These are phyloP conservation scores for Exophiala oligosperma DNA, from an alignment of 2,329 filamentous ascomycete genomes.

Conservation along the genomic window DNA sequence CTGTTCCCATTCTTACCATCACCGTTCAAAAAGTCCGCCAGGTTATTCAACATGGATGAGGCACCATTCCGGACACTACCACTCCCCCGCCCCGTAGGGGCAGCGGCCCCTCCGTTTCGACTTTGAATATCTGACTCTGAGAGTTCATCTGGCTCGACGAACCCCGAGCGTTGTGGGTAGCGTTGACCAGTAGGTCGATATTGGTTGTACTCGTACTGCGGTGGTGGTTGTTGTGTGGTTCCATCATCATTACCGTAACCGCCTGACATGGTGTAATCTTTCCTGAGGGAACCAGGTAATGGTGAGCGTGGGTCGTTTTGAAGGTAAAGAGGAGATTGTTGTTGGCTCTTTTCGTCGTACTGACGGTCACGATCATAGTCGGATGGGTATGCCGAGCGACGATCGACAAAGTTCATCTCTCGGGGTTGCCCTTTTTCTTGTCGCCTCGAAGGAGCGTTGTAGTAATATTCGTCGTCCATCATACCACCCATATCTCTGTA, in stretches of 20 bases:
- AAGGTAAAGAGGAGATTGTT: not conserved
- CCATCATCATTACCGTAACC: too few relatives aligned
- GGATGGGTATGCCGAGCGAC: not conserved
- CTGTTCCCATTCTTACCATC: constrained; percentile 8
- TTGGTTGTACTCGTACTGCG: not conserved
- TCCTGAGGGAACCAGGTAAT: not conserved
- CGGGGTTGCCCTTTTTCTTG: not conserved
- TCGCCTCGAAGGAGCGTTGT: not conserved
- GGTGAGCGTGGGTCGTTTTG: constrained; percentile 7
- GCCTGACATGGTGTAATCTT: too few relatives aligned
- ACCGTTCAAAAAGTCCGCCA: constrained; percentile 3
- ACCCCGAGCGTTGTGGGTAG: constrained; percentile 1
- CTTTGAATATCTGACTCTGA: not conserved
- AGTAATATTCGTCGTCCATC: not conserved
- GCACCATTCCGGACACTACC: too few relatives aligned
- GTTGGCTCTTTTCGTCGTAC: not conserved
- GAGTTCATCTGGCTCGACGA: constrained; percentile 9
- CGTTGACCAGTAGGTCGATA: not conserved
- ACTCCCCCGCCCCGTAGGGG: not conserved
- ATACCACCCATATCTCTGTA: constrained; percentile 4
- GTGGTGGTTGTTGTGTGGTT: too few relatives aligned
- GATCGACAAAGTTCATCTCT: constrained; percentile 7
- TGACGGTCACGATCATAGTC: too few relatives aligned
- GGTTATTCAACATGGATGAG: not conserved
- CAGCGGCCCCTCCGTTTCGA: not conserved